Base-by-base conservation (phyloP, 345 rosid species). In the Gossypium anomalum region DNA sequence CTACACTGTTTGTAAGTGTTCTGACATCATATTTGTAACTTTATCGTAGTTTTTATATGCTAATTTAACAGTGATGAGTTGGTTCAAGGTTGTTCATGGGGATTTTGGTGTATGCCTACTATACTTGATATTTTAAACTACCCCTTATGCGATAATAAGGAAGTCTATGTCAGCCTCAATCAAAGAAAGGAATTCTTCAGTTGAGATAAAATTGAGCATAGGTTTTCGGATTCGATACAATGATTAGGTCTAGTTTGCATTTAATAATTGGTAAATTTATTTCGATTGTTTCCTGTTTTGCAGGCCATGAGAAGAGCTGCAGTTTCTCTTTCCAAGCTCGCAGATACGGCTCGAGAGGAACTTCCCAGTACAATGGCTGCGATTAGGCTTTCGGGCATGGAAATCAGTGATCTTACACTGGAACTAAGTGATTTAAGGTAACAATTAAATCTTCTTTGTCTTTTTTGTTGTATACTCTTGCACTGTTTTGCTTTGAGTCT, bases 291-390 rank as follows among this genome's bases (percentile, higher is more conserved):
- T 2, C 49, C 71, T 76, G 48, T 70, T 77, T 49, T 78, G 65
- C 57, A 93, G 98, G 92, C 98, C 38, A 85, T 93, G 87, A 83
- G 93, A 23, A 90, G 87, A 85, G 97, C 97, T 62, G 99, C 98
- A 72, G 80, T 81, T 76, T 92, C 99, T 70, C 91, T 93, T 57
- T 80, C 98, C 13, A 96, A 93, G 86, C 81, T 96, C 60, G 97
- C 97, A 4, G 98, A 93, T 80, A 81, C 89, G n/a, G 97, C 98
- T 70, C 87, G 94, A n/a, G 91, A 88, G 80, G 98, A 60, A 60
- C 65, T 60, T 27, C 65, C 41, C n/a, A 27, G 65, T 27, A 60
- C 65, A 11, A 60, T 60, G 41, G 17, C 43, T 60, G 41, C 43
- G 25, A 60, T 60, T 27, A 27, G 65, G 43, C 41, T 27, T 59